Evolutionary conservation across 371 early-diverging fungal species (phyloP).

Genomic region (Syncephalastrum contaminatum): DNA sequence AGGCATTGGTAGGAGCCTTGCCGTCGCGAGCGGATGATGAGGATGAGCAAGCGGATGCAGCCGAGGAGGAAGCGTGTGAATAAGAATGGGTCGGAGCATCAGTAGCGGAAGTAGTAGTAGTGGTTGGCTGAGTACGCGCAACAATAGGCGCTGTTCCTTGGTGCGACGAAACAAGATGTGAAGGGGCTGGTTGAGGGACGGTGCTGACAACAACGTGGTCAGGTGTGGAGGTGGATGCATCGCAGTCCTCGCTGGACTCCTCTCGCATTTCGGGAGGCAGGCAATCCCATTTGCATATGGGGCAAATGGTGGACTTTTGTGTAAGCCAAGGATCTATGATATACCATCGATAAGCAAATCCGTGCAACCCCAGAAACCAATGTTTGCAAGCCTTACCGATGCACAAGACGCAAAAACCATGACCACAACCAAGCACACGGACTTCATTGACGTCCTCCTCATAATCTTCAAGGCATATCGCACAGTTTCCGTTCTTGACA

Average conservation of each 20-base stretch:
- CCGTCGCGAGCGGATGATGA: conserved; percentile 1
- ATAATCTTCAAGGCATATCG: conserved; percentile 48
- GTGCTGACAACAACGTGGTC: too few relatives aligned
- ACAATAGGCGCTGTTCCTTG: too few relatives aligned
- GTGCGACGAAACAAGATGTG: too few relatives aligned
- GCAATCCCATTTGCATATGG: conserved; percentile 47
- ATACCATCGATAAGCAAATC: too few relatives aligned
- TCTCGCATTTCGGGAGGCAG: too few relatives aligned
- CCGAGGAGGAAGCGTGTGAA: conserved; percentile 3
- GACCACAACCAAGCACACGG: conserved; percentile 41
- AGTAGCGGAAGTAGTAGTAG: conserved; percentile 3
- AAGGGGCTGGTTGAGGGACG: too few relatives aligned
- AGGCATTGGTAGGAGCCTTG: not conserved
- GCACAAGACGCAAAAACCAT: conserved; percentile 45
- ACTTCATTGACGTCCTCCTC: conserved; percentile 19
- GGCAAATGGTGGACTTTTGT: conserved; percentile 42
- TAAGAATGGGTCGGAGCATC: not conserved
- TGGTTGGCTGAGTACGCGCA: too few relatives aligned
- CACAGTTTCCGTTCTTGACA: conserved; percentile 33
- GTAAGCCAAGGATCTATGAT: conserved; percentile 40
- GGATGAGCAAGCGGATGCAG: conserved; percentile 3
- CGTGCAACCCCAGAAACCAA: too few relatives aligned
- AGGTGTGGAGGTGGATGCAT: too few relatives aligned
- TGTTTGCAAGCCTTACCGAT: conserved; percentile 31
- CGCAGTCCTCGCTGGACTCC: too few relatives aligned